Evolutionary conservation across 257 asterid species (phyloP), one percentile per base, ranked within the genome.

Genomic region (Orobanche coerulescens): DNA sequence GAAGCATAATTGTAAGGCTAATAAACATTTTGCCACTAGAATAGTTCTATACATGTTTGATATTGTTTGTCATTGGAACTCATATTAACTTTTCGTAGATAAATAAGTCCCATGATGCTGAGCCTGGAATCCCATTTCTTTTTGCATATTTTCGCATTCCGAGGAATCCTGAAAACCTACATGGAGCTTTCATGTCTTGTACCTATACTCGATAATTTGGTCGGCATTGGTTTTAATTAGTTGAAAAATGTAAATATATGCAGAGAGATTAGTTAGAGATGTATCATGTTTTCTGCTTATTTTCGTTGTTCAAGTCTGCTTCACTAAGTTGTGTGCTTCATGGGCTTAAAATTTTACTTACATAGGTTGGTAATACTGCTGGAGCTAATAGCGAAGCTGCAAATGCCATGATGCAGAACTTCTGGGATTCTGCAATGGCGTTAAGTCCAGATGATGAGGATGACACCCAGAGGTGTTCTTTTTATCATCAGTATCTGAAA

Each of bases 361-460:
- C 65, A 30, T 68, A 93, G 99, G 95, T 89, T 69, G 97, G 97
- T 54, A 80, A 40, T 75, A 71, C 81, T 68, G 81, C 84, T 60
- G 99, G 94, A 70, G 78, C 58, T 12, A 77, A 59, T 47, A 75
- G 73, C 36, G 99, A 93, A 78, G 74, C 94, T 59, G 75, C 97
- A 60, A 86, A 71, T 70, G 67, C 76, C 53, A 75, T 89, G 98
- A 81, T 93, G 87, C 98, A 89, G 73, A 93, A 70, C 24, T 89
- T 93, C 68, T 93, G 97, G 97, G 98, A 93, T 79, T 86, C 95
- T 37, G 98, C 98, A 6, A 86, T 93, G 85, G 93, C 90, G 22
- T 75, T 83, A 68, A 65, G 76, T 68, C 95, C 87, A 6, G 90
- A 88, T 4, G 94, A 92, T 5, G 96, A 88, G 19, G 97, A 93